Percentiles rank a stretch among this genome's conserved stretches.
phyloP scores from a whole-genome alignment of 345 rosid species.

The Psidium friedrichsthalianum region DNA sequence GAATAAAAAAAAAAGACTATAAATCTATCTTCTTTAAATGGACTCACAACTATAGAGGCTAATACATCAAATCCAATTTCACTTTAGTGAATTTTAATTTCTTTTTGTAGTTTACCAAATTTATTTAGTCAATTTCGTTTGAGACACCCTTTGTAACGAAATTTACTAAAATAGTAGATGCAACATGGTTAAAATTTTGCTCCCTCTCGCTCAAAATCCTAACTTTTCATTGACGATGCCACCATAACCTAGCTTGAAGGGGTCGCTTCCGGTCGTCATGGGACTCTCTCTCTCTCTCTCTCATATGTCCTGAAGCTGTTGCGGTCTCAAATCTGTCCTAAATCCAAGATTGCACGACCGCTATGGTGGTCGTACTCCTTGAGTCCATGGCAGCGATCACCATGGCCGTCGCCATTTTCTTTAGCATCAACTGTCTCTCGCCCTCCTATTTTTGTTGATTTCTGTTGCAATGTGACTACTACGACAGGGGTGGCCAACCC shows the following conservation, averaged over 20 bases:
- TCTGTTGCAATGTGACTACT: not conserved
- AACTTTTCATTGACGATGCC: no score
- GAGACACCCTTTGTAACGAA: not conserved
- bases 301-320: not conserved
- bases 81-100: not conserved
- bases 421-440: not conserved
- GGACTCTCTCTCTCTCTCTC: not conserved
- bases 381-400: not conserved
- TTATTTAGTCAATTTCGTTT: not conserved
- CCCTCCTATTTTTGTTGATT: not conserved
- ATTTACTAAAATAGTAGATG: not conserved
- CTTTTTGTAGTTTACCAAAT: not conserved
- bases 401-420: not conserved
- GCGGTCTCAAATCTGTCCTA: not conserved
- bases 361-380: not conserved
- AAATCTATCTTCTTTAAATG: not conserved
- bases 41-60: not conserved
- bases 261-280: not conserved
- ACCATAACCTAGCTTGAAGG: no score
- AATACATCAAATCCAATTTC: not conserved
- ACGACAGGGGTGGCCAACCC: not conserved
- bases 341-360: not conserved
- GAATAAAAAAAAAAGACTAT: not conserved
- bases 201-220: not conserved
- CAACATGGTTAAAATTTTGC: not conserved